Conservation (phyloP, 345 rosid genomes). For the Rubroshorea leprosula region DNA sequence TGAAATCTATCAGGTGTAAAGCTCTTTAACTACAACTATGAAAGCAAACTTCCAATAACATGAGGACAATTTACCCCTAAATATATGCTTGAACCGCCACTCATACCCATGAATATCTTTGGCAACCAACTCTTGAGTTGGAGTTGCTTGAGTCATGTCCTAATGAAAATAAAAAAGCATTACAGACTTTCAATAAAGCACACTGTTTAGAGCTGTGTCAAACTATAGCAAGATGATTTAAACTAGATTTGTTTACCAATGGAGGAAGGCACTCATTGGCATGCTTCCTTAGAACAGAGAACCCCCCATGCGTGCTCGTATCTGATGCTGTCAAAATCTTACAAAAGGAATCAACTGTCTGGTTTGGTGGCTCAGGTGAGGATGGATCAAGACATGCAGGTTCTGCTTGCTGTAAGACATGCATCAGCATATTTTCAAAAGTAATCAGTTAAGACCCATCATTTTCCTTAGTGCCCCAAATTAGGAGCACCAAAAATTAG, state of each 20-base stretch:
- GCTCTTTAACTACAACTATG: background rate
- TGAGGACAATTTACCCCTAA: constrained; percentile 41
- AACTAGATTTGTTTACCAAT: constrained; percentile 36
- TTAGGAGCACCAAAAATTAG: too few species aligned
- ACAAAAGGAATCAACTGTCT: constrained; percentile 55
- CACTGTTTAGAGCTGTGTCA: background rate
- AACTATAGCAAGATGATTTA: background rate
- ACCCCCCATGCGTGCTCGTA: constrained; percentile 95
- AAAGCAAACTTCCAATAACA: background rate
- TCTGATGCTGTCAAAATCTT: constrained; percentile 90
- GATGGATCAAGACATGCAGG: constrained; percentile 46
- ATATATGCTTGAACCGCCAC: constrained; percentile 78
- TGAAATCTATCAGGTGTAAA: constrained; percentile 23
- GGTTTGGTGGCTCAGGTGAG: constrained; percentile 38
- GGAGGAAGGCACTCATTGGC: constrained; percentile 80
- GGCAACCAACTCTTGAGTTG: constrained; percentile 65
- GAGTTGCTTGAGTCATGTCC: constrained; percentile 54
- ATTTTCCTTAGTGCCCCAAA: background rate
- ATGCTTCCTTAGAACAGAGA: constrained; percentile 83
- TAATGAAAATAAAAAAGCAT: constrained; percentile 7
- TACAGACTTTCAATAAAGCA: background rate
- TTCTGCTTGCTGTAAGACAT: constrained; percentile 51
- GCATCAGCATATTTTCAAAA: background rate
- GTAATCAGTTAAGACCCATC: background rate
- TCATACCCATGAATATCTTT: constrained; percentile 73